Evolutionary conservation across 768 basidiomycete species (phyloP).

Genomic region (Sarcomyxa edulis): DNA sequence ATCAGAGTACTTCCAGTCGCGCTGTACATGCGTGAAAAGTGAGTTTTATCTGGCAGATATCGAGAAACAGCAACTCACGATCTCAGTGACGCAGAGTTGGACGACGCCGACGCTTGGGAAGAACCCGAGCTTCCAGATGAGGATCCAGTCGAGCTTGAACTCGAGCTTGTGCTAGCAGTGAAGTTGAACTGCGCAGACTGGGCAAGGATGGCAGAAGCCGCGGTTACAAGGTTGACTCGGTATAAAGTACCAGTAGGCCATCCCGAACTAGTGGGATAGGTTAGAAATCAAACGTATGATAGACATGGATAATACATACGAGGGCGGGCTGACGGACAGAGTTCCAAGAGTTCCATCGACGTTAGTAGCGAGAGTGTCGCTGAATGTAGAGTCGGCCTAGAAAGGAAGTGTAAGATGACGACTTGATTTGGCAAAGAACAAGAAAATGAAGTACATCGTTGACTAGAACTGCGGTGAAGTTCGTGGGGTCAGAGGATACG

Average conservation of each 20-base stretch:
- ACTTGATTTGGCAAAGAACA: conserved; percentile 1
- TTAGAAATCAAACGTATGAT: too few relatives aligned
- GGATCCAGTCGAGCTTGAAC: too few relatives aligned
- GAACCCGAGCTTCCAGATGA: too few relatives aligned
- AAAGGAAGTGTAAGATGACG: conserved; percentile 4
- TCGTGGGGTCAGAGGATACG: conserved; percentile 60
- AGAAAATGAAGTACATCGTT: conserved; percentile 42
- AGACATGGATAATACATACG: too few relatives aligned
- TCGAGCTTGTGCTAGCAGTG: conserved; percentile 16
- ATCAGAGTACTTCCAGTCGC: background rate
- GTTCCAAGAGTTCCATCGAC: conserved; percentile 43
- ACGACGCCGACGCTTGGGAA: too few relatives aligned
- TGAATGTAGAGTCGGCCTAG: conserved; percentile 29
- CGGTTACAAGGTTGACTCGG: conserved; percentile 66
- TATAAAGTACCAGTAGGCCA: conserved; percentile 61
- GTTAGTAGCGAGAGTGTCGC: conserved; percentile 49
- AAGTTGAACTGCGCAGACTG: conserved; percentile 64
- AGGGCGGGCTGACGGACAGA: conserved; percentile 44
- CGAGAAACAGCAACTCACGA: background rate
- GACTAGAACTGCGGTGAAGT: conserved; percentile 65
- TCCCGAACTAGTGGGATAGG: too few relatives aligned
- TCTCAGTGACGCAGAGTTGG: conserved; percentile 16
- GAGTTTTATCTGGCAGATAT: background rate
- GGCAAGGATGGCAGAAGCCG: conserved; percentile 54
- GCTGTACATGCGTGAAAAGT: background rate